Base-by-base conservation (phyloP, 495 filamentous ascomycete species). In the Penicillium cosmopolitanum region DNA sequence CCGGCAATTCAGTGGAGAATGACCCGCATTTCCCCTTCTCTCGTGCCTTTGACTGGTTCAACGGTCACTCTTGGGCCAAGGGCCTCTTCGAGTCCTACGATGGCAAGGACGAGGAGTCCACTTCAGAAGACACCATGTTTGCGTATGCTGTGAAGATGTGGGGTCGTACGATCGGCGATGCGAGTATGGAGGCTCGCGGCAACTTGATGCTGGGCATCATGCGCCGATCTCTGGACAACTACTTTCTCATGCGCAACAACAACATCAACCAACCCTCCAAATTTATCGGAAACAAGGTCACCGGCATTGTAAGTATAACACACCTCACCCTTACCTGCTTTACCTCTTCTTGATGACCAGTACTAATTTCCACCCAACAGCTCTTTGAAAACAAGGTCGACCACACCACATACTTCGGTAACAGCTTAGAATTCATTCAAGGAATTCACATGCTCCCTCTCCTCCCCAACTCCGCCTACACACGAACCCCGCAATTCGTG, bases 371-470 rank as follows among this genome's bases (percentile, higher is more conserved):
- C 18, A 40, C 10, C n/a, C 15, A 3, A 25, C 53, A 84, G 82
- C 71, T 98, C 7, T 98, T 97, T 68, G 95, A 98, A 73, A 98
- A 97, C 73, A 98, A 98, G 73, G 82, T 93, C 46, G 91, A 98
- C 70, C 95, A 97, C 72, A 90, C 89, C 9, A 98, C 95, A 2
- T 98, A 95, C 76, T 98, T 98, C 66, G 93, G 93, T 10, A 67
- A 69, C 53, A 88, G 91, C 56, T 77, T 84, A 3, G 91, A 96
- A 76, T 96, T 87, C 68, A 86, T 98, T 58, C 88, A 98, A 74
- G 95, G 89, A 52, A 98, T 98, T 57, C 95, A 98, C 77, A 98
- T 98, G 95, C 75, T 98, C 38, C 95, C 96, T 1, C 80, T 97
- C 50, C 82, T 90, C 35, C 91, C 95, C 1, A 80, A 80, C 55